Percentiles rank a stretch among this genome's conserved stretches.
Evolutionary conservation across 441 rosid genomes (phyloP).

Genomic region (Euphorbia schlechtendalii): DNA sequence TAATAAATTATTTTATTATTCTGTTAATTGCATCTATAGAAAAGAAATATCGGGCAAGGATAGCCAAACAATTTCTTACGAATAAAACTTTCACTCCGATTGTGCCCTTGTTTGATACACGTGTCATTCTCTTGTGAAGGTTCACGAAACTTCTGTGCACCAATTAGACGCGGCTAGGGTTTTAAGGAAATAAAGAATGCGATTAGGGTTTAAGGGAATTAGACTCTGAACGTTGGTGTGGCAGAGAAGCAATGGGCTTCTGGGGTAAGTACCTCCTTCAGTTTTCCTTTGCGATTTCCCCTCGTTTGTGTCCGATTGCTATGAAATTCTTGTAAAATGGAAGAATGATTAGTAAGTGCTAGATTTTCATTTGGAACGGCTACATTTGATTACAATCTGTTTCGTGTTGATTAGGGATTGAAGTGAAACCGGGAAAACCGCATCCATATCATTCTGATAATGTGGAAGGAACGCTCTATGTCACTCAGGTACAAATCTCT

Average conservation of each 20-base stretch:
- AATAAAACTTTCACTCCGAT: no score
- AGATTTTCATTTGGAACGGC: background rate
- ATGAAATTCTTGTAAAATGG: background rate
- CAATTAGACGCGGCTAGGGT: slow-evolving; percentile 21
- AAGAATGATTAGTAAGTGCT: background rate
- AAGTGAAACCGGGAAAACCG: slow-evolving; percentile 80
- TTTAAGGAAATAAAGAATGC: slow-evolving; percentile 14
- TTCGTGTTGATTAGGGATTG: slow-evolving; percentile 44
- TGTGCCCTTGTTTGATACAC: background rate
- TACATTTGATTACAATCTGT: slow-evolving; percentile 3
- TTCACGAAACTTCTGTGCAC: background rate
- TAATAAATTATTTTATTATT: no score
- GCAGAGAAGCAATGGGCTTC: slow-evolving; percentile 52
- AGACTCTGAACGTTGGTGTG: slow-evolving; percentile 12
- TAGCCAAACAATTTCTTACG: no score
- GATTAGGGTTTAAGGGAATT: slow-evolving; percentile 23
- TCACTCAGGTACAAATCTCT: slow-evolving; percentile 56
- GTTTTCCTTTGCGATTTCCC: background rate
- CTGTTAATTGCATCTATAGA: no score
- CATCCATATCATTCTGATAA: slow-evolving; percentile 48
- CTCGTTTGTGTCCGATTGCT: slow-evolving; percentile 11
- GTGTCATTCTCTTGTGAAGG: background rate
- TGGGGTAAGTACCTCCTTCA: slow-evolving; percentile 53
- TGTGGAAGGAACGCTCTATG: slow-evolving; percentile 57
- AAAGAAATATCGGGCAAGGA: no score